Conservation (phyloP, 2,329 filamentous ascomycete genomes). For the Thielaviopsis populi region DNA sequence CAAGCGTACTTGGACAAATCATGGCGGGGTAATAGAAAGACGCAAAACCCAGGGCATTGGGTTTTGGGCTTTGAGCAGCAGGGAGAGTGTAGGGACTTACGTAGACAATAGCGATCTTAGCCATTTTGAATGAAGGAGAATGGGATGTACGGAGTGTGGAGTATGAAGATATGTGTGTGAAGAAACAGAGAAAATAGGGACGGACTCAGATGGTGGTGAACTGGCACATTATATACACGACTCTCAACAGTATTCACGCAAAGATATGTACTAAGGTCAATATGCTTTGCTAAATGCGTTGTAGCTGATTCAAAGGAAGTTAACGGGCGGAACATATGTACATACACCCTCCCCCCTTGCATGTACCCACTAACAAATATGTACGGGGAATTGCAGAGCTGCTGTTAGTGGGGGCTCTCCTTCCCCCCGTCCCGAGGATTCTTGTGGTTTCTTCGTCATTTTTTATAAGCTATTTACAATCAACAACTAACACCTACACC, state of each 20-base stretch:
- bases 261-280: not conserved
- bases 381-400: not conserved
- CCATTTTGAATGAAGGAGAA: conserved; percentile 39
- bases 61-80: not conserved
- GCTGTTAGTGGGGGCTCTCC: not conserved
- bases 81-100: conserved; percentile 36
- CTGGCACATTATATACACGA: not conserved
- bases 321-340: not conserved
- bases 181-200: not conserved
- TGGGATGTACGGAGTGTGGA: not conserved
- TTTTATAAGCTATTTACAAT: not conserved
- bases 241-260: not conserved
- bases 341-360: not conserved
- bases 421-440: not conserved
- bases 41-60: not conserved
- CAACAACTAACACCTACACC: not conserved
- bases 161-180: not conserved
- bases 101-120: conserved; percentile 82
- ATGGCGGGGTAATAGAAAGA: not conserved
- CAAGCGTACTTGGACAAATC: not conserved
- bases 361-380: not conserved
- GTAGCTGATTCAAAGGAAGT: not conserved
- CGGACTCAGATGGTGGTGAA: not conserved
- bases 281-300: not conserved
- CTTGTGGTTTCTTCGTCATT: not conserved